Conservation (phyloP, 2,329 filamentous ascomycete genomes). For the Macrophomina phaseolina region DNA sequence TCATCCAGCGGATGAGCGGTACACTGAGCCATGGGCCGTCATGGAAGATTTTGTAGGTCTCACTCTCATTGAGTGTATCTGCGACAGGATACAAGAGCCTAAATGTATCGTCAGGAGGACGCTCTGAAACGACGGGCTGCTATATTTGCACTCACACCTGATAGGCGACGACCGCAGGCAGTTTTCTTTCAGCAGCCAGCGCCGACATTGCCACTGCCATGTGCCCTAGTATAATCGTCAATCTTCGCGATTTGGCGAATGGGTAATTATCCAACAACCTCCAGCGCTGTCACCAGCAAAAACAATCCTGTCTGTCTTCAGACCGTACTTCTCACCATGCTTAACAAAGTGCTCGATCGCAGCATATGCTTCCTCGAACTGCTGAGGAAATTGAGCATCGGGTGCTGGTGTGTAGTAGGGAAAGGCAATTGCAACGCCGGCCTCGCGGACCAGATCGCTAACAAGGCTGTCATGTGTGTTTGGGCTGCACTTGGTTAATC, state of each 20-base stretch:
- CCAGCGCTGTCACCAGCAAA: constrained; percentile 14
- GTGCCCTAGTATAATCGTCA: background rate
- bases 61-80: background rate
- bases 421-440: constrained; percentile 6
- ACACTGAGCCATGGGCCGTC: constrained; percentile 10
- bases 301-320: constrained; percentile 6
- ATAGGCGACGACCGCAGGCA: constrained; percentile 5
- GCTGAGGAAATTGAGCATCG: constrained; percentile 13
- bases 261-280: background rate
- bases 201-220: constrained; percentile 4
- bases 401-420: constrained; percentile 13
- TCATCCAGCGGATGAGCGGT: constrained; percentile 15
- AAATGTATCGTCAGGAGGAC: background rate
- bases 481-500: constrained; percentile 2
- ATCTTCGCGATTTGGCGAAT: background rate
- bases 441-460: constrained; percentile 17
- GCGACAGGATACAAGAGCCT: constrained; percentile 18
- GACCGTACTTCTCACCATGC: constrained; percentile 1
- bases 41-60: constrained; percentile 6
- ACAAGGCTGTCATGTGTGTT: constrained; percentile 20
- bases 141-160: constrained; percentile 1
- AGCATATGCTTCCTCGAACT: constrained; percentile 13
- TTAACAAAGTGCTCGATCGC: constrained; percentile 11
- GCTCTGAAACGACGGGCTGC: background rate
- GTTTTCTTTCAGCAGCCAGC: background rate